phyloP scores from a whole-genome alignment of 768 basidiomycete genomes.

The Amanita subjunquillea region DNA sequence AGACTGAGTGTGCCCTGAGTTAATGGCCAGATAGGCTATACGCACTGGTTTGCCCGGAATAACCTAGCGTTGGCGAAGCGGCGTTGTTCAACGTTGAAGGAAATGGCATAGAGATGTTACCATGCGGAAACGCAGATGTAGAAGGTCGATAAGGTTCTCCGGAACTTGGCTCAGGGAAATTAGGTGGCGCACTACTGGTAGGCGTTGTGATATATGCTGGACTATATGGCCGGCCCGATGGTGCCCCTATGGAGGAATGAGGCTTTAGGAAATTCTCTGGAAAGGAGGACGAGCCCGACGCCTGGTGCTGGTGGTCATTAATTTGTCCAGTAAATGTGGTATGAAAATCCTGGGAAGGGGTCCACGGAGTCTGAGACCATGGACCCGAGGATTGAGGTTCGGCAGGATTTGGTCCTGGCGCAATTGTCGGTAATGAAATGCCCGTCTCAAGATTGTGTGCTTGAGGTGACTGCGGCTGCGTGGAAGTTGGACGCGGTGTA shows the following conservation, averaged over 20 bases:
- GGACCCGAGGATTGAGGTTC: constrained; percentile 7
- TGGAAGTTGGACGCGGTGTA: background rate
- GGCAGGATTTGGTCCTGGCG: background rate
- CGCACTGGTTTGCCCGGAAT: background rate
- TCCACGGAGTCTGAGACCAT: constrained; percentile 27
- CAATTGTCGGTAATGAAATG: constrained; percentile 4
- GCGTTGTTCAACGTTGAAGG: background rate
- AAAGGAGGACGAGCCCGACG: constrained; percentile 16
- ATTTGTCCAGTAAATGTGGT: constrained; percentile 5
- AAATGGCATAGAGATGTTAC: background rate
- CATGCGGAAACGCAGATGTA: background rate
- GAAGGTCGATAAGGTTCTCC: background rate
- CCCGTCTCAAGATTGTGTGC: background rate
- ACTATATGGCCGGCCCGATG: background rate
- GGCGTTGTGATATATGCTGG: background rate
- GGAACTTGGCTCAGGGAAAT: constrained; percentile 1
- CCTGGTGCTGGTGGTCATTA: constrained; percentile 20
- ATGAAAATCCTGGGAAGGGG: constrained; percentile 25
- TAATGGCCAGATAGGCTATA: background rate
- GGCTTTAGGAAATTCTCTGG: constrained; percentile 8
- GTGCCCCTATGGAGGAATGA: constrained; percentile 3
- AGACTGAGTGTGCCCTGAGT: background rate
- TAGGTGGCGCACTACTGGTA: background rate
- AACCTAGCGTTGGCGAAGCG: background rate
- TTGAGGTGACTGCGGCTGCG: constrained; percentile 5